Base-by-base conservation (phyloP, 805 yeast genomes). In the Blastobotrys parvus region DNA sequence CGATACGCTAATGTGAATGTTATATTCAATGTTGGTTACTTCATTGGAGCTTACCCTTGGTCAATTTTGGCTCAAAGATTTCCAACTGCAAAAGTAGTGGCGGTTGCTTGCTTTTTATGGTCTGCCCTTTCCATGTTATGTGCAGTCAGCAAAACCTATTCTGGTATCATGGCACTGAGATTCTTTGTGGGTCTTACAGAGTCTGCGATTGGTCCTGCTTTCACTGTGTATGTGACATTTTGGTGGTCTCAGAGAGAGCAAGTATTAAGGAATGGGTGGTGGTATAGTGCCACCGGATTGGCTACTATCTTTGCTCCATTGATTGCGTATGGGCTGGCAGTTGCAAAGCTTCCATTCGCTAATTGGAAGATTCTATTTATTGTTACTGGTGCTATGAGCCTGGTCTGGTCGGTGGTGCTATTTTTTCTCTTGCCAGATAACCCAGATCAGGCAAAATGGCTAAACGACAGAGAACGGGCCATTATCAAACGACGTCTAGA, bases 331-430 rank as follows among this genome's bases (percentile, higher is more conserved):
- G 82, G 74, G 3, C 53, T 75, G 22, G 59, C 72, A 37, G 65
- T 67, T 45, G 61, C 74, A 58, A 62, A 71, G 34, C 72, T 71
- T 15, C 47, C 49, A 7, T 50, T 69, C 43, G 54, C 51, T 2
- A 59, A 72, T 13, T 73, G 77, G 78, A 63, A 66, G 50, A 71
- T 72, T 69, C 58, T 73, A 41, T 71, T 72, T 45, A 60, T 71
- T 45, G 62, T 73, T 51, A 77, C 72, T 50, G 77, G 77, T 35
- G 60, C 66, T 3, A 52, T 75, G 38, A 75, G 83, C 5, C 59
- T 77, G 3, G n/a, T 56, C 7, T 45, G 51, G 51, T 35, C 68
- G 1, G 23, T 65, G 2, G 38, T 61, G 4, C 55, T 69, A 2
- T 52, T 59, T 39, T 63, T 66, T 46, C 36, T 67, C 16, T 75